Evolutionary conservation across 345 rosid species (phyloP).

Genomic region (Hypericum androsaemum): DNA sequence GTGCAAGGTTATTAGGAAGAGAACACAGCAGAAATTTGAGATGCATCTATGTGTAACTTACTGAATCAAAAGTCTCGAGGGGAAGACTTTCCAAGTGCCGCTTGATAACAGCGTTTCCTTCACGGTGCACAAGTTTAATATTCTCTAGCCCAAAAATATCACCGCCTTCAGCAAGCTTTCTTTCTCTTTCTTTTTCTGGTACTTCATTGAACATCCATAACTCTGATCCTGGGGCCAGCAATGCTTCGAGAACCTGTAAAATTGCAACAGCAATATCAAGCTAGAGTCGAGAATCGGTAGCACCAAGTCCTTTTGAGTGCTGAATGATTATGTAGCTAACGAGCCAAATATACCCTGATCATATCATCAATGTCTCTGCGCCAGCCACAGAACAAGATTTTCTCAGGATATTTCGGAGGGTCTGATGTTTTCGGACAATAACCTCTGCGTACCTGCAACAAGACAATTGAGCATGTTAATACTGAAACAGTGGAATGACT

Average conservation of each 20-base stretch:
- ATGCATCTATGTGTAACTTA: constrained; percentile 29
- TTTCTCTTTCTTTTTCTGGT: constrained; percentile 74
- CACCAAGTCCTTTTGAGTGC: no score
- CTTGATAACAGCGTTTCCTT: constrained; percentile 76
- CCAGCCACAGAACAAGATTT: constrained; percentile 88
- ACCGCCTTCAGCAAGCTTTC: constrained; percentile 66
- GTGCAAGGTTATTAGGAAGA: no score
- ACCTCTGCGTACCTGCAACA: constrained; percentile 42
- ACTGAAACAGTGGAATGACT: constrained; percentile 7
- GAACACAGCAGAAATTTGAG: no score
- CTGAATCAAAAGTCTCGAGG: constrained; percentile 89
- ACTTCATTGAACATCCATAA: constrained; percentile 95
- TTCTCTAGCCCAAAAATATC: constrained; percentile 44
- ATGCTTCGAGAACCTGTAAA: constrained; percentile 73
- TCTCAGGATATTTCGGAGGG: constrained; percentile 89
- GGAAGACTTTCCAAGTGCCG: constrained; percentile 82
- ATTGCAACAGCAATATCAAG: neutral
- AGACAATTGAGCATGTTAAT: constrained; percentile 10
- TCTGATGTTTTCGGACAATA: constrained; percentile 48
- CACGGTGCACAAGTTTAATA: constrained; percentile 69
- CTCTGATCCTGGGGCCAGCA: constrained; percentile 83
- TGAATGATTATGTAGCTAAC: neutral
- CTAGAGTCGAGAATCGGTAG: constrained; percentile 6
- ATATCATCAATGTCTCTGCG: constrained; percentile 95
- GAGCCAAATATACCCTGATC: constrained; percentile 50